A percentile compares a stretch with the other conserved stretches of the same genome.
Conservation (phyloP, 192 early-diverging fungal species). For the Umbelopsis sp. region DNA sequence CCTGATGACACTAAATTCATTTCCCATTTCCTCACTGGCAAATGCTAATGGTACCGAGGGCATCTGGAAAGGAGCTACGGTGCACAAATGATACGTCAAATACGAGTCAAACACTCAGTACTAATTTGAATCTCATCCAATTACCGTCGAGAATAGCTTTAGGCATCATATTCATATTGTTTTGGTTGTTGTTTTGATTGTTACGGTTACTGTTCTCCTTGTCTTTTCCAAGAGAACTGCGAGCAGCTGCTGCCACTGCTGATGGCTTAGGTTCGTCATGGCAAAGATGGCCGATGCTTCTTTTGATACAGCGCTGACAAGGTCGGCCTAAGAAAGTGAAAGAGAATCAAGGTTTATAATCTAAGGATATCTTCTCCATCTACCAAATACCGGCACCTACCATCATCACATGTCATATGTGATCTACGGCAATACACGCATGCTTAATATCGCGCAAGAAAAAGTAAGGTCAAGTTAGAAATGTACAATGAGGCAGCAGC, state of each 20-base stretch:
- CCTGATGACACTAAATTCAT: conserved; percentile 73
- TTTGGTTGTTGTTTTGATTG: not conserved
- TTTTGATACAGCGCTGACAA: conserved; percentile 89
- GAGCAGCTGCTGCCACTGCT: conserved; percentile 24
- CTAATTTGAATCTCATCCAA: not conserved
- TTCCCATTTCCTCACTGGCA: conserved; percentile 67
- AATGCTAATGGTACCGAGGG: conserved; percentile 57
- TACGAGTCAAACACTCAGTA: not conserved
- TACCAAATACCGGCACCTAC: conserved; percentile 23
- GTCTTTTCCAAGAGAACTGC: conserved; percentile 4
- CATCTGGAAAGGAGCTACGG: conserved; percentile 18
- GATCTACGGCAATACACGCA: conserved; percentile 90
- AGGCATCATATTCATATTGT: not conserved
- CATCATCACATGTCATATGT: conserved; percentile 92
- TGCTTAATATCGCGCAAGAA: conserved; percentile 42
- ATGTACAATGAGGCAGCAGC: not conserved
- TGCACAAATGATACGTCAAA: conserved; percentile 9
- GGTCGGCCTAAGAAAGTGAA: conserved; percentile 59
- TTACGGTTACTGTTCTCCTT: not conserved
- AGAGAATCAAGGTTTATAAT: not conserved
- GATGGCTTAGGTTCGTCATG: conserved; percentile 72
- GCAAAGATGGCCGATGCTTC: conserved; percentile 88
- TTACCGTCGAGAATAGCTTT: conserved; percentile 3
- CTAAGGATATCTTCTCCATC: not conserved
- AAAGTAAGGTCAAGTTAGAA: not conserved